Base-by-base conservation (phyloP, 176 grass and related monocot species). In the Sorghum bicolor region DNA sequence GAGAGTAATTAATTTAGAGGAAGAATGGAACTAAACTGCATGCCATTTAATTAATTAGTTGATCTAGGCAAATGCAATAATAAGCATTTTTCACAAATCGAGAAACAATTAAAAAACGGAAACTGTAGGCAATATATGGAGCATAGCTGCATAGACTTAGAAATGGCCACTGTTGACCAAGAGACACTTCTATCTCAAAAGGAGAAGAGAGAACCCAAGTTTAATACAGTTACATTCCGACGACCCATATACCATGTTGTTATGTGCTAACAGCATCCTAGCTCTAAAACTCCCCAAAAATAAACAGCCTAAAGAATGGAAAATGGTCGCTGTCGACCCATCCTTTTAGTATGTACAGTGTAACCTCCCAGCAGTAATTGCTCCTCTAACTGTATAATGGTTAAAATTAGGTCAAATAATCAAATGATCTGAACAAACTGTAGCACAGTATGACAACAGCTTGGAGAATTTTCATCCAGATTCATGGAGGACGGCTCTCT, bases 301-400 rank as follows among this genome's bases (percentile, higher is more conserved):
- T 17, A 77, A 78, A 78, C 64, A 34, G 29, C 64, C 52, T 70
- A 71, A 78, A 64, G 40, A 85, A 85, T 70, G 71, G 64, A 81
- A 76, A 77, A 89, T 29, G 71, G 63, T 61, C 64, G 52, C 5
- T 10, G 34, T 5, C 8, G 65, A 78, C 78, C 88, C 57, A 58
- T 86, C 57, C 83, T 86, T 86, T 57, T 44, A 66, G 57, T 86
- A 82, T 86, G 55, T 86, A 89, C 83, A 86, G 29, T 89, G 65
- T 77, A 67, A 81, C 30, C 45, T 75, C 72, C 60, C 34, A 66
- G 58, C 6, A 25, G 32, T 15, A 77, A 62, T 84, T 61, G 72
- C 69, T 68, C 17, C 45, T 75, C 68, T 75, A 84, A 58, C 29
- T 60, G 78, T 75, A 57, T 67, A 34, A 55, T 79, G 22, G 69